Evolutionary conservation across 768 basidiomycete species (phyloP).

Genomic region (Hydnomerulius pinastri): DNA sequence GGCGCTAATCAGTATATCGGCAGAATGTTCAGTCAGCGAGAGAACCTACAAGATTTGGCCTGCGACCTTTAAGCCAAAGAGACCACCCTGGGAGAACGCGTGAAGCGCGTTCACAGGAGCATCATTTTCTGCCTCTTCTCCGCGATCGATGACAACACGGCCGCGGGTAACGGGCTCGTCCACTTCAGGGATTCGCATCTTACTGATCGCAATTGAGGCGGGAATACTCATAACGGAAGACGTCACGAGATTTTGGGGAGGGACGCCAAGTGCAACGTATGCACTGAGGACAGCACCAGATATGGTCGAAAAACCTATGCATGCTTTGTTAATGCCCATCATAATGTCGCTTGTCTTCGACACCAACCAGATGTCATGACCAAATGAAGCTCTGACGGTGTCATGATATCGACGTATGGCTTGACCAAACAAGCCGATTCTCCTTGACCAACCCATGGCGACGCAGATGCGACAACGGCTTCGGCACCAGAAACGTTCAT

Average conservation of each 20-base stretch:
- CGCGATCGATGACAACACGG: constrained; percentile 76
- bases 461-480: constrained; percentile 89
- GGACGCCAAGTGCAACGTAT: constrained; percentile 79
- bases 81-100: constrained; percentile 83
- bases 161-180: constrained; percentile 89
- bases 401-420: constrained; percentile 85
- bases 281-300: constrained; percentile 87
- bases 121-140: constrained; percentile 53
- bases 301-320: constrained; percentile 79
- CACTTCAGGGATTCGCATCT: constrained; percentile 80
- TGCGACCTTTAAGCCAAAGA: constrained; percentile 84
- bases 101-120: constrained; percentile 79
- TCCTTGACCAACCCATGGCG: constrained; percentile 92
- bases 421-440: constrained; percentile 85
- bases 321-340: constrained; percentile 3
- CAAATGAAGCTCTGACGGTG: constrained; percentile 81
- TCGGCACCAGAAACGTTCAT: constrained; percentile 94
- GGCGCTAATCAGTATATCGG: constrained; percentile 13
- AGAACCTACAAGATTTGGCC: constrained; percentile 76
- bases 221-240: constrained; percentile 96
- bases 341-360: not conserved
- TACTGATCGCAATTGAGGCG: constrained; percentile 90
- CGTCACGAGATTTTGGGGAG: constrained; percentile 78
- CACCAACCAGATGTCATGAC: constrained; percentile 79
- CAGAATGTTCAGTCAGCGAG: not conserved